Percentiles rank a stretch among this genome's conserved stretches.
Conservation (phyloP, 768 basidiomycete genomes). For the Russula brevipes region DNA sequence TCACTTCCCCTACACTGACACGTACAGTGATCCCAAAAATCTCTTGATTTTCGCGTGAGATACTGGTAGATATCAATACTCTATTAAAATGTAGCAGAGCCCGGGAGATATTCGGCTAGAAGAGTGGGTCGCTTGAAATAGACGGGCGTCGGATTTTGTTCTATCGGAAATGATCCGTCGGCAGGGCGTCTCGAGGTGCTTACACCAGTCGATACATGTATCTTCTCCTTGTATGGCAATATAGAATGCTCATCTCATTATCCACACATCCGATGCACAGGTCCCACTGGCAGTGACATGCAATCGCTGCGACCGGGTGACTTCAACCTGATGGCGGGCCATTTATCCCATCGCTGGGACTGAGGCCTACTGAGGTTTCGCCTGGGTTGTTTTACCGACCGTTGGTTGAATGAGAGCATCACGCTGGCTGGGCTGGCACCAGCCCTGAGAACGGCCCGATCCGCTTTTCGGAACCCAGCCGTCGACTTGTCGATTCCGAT, state of each 20-base stretch:
- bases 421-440: neutral
- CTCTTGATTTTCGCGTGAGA: conserved; percentile 52
- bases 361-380: neutral
- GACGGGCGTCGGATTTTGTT: conserved; percentile 1
- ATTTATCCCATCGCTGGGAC: neutral
- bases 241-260: neutral
- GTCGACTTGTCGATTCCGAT: neutral
- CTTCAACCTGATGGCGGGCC: neutral
- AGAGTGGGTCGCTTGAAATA: neutral
- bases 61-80: neutral
- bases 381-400: conserved; percentile 2
- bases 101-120: conserved; percentile 21
- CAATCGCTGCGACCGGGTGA: neutral
- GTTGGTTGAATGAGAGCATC: neutral
- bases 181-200: neutral
- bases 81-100: conserved; percentile 13
- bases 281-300: neutral
- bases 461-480: conserved; percentile 10
- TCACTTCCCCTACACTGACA: conserved; percentile 60
- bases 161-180: neutral
- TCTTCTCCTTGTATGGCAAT: neutral
- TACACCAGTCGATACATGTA: neutral
- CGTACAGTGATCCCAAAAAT: conserved; percentile 59
- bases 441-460: neutral
- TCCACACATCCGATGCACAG: conserved; percentile 1